Base-by-base conservation (phyloP, 306 rosid genomes). In the Fagus sylvatica region DNA sequence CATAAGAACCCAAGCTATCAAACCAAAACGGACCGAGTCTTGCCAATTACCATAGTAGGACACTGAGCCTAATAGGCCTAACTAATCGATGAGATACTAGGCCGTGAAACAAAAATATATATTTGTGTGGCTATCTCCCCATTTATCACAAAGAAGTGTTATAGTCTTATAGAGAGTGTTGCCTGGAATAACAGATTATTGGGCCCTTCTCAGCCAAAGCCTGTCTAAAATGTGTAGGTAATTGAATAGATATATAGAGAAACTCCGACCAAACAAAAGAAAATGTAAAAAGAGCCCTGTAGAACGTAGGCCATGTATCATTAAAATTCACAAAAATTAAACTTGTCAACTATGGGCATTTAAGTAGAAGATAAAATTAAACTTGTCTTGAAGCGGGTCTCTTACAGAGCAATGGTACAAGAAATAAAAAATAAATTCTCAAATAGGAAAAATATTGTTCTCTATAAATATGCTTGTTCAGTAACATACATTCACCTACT, bases 401-500 rank as follows among this genome's bases (percentile, higher is more conserved):
- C 11, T 57, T 57, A 28, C 32, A n/a, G 22, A 28, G 2, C 1
- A 57, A 15, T 3, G 36, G 19, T 22, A 2, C 64, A 28, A n/a
- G 11, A 16, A 13, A 51, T 12, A 11, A 16, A 51, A 11, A 33
- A 78, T 15, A 78, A 54, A 42, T 72, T 69, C 48, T 72, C 79
- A 78, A 84, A 78, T 34, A 10, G 48, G 61, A 68, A 75, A 74
- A 56, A 73, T 55, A 69, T 74, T 80, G 53, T 83, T 85, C 85
- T 68, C 70, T 78, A 80, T 68, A 32, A 34, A 72, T 78, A 81
- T 75, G 32, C 72, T 54, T 56, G 76, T 72, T 76, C 80, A 75
- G 75, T 72, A 67, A 71, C 78, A 78, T 80, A 79, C 74, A 53
- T 71, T 78, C 74, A 80, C 77, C 79, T 78, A 62, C 85, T 78